A percentile compares a stretch with the other conserved stretches of the same genome.
phyloP scores from a whole-genome alignment of 164 flowering plant genomes.

The Annona cherimola region DNA sequence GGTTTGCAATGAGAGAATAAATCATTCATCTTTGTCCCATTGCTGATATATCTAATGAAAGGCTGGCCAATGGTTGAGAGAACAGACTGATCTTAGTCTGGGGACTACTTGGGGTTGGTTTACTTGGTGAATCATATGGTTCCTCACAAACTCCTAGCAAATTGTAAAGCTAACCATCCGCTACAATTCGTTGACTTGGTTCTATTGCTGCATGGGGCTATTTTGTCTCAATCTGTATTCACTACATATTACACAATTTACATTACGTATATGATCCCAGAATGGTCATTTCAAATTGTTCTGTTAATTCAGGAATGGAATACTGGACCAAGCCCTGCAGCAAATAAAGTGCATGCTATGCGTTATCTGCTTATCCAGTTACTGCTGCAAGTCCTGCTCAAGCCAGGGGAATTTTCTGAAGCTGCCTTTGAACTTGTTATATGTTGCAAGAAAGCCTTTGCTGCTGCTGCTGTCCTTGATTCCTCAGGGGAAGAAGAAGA shows the following conservation, averaged over 20 bases:
- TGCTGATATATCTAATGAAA: no score
- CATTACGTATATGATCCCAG: not conserved
- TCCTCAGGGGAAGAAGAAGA: conserved; percentile 57
- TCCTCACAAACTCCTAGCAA: no score
- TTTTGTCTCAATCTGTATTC: not conserved
- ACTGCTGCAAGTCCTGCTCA: conserved; percentile 79
- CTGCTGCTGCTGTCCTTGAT: conserved; percentile 40
- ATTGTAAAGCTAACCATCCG: not conserved
- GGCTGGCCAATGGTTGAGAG: no score
- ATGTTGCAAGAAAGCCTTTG: conserved; percentile 73
- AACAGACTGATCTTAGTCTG: no score
- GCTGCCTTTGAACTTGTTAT: conserved; percentile 74
- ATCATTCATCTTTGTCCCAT: no score
- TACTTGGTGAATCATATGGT: no score
- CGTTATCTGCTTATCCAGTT: conserved; percentile 84
- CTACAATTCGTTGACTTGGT: not conserved
- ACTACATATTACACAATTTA: not conserved
- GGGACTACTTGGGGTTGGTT: no score
- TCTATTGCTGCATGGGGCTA: not conserved
- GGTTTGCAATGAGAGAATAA: no score
- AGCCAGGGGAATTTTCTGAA: conserved; percentile 74
- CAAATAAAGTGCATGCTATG: conserved; percentile 60
- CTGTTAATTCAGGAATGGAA: conserved; percentile 58
- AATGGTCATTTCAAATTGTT: not conserved
- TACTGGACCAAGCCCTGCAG: conserved; percentile 32